Evolutionary conservation across 257 asterid species (phyloP).

Genomic region (Cinchona pubescens): DNA sequence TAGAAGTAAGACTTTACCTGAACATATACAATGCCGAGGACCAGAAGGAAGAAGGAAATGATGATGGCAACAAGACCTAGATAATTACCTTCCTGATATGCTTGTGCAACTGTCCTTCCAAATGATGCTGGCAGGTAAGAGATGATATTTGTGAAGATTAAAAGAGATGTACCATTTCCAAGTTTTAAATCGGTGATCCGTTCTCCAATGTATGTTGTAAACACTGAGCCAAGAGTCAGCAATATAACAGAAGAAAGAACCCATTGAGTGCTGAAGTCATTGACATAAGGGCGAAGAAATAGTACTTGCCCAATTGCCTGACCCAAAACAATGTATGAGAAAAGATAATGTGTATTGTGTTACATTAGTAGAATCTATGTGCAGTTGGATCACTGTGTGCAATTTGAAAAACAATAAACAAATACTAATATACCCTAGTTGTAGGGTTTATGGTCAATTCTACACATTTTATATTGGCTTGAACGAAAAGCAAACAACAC

Average conservation of each 20-base stretch:
- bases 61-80: constrained; percentile 71
- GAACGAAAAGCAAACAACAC: not conserved
- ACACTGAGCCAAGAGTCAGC: constrained; percentile 76
- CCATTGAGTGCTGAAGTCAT: constrained; percentile 90
- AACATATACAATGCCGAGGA: constrained; percentile 92
- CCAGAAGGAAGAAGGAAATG: constrained; percentile 73
- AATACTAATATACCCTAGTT: not conserved
- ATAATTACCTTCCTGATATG: constrained; percentile 80
- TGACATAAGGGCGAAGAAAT: constrained; percentile 85
- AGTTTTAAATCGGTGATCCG: constrained; percentile 82
- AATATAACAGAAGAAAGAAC: constrained; percentile 68
- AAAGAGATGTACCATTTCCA: constrained; percentile 94
- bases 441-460: not conserved
- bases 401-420: not conserved
- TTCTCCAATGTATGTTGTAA: constrained; percentile 89
- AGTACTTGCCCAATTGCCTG: constrained; percentile 98
- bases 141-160: constrained; percentile 92
- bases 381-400: not conserved
- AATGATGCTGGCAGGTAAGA: constrained; percentile 95
- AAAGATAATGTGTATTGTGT: not conserved
- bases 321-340: constrained; percentile 23
- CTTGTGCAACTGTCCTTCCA: constrained; percentile 89
- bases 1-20: constrained; percentile 48
- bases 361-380: not conserved
- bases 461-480: not conserved